Conservation (phyloP, 805 yeast species). For the Torulaspora microellipsoides region DNA sequence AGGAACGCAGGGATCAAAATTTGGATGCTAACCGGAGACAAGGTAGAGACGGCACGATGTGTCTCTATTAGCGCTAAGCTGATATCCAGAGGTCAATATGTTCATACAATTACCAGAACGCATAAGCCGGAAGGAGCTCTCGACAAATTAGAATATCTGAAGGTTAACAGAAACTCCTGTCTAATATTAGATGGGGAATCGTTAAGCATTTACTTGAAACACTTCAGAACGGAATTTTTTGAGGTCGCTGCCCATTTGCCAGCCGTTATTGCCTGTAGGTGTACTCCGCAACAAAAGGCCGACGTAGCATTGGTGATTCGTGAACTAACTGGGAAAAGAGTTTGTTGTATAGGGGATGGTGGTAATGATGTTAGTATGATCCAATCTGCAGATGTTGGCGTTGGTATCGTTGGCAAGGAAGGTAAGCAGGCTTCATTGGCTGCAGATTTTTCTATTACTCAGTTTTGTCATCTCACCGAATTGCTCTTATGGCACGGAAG, state of each 20-base stretch:
- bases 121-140: conserved; percentile 58
- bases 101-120: conserved; percentile 76
- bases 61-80: conserved; percentile 94
- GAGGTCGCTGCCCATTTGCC: conserved; percentile 74
- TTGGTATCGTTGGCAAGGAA: conserved; percentile 98
- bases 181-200: conserved; percentile 93
- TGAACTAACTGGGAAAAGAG: conserved; percentile 76
- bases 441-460: conserved; percentile 92
- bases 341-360: conserved; percentile 98
- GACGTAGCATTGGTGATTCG: conserved; percentile 84
- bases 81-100: conserved; percentile 89
- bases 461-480: conserved; percentile 83
- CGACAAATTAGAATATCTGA: conserved; percentile 68
- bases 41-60: conserved; percentile 97
- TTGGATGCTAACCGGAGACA: conserved; percentile 99
- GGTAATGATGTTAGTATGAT: conserved; percentile 99
- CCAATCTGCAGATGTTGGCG: conserved; percentile 98
- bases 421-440: conserved; percentile 97
- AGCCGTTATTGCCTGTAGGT: conserved; percentile 96
- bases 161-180: conserved; percentile 52
- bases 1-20: conserved; percentile 96
- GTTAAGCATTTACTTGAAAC: conserved; percentile 58
- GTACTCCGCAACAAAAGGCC: conserved; percentile 98
- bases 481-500: conserved; percentile 96
- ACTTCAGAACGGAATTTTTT: conserved; percentile 68